phyloP scores from a whole-genome alignment of 352 stramenopile genomes.

The Phytophthora uliginosa region DNA sequence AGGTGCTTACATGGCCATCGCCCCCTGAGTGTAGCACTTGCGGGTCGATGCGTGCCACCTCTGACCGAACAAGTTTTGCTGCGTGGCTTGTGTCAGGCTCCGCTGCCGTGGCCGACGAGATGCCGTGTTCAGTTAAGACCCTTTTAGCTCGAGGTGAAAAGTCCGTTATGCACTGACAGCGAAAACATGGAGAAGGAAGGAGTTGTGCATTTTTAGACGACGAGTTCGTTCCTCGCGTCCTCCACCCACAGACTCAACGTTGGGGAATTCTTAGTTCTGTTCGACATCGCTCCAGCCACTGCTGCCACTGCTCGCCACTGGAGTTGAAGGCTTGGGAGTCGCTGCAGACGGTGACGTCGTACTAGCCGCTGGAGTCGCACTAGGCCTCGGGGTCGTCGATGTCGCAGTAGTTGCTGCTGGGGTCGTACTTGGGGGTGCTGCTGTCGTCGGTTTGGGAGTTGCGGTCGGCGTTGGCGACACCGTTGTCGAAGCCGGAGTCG shows the following conservation, averaged over 20 bases:
- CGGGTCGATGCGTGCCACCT: background rate
- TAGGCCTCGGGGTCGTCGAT: background rate
- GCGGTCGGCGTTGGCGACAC: background rate
- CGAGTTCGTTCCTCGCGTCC: slow-evolving; percentile 21
- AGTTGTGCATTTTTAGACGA: background rate
- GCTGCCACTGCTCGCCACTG: slow-evolving; percentile 4
- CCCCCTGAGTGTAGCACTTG: slow-evolving; percentile 3
- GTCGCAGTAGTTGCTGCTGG: background rate
- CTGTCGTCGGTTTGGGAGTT: slow-evolving; percentile 8
- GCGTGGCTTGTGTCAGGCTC: background rate
- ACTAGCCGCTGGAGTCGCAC: background rate
- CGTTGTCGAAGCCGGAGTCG: background rate
- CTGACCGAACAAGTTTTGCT: slow-evolving; percentile 5
- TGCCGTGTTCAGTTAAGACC: too few relatives aligned
- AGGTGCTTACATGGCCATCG: slow-evolving; percentile 17
- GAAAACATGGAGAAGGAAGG: background rate
- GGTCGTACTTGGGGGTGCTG: background rate
- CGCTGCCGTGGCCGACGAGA: too few relatives aligned
- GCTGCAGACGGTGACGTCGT: background rate
- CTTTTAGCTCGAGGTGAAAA: background rate
- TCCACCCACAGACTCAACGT: background rate
- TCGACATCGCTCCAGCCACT: slow-evolving; percentile 13
- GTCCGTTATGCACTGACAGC: background rate
- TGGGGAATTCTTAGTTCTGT: slow-evolving; percentile 13
- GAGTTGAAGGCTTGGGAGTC: background rate